Evolutionary conservation across 192 early-diverging fungal genomes (phyloP).

Genomic region (Coemansia sp.): DNA sequence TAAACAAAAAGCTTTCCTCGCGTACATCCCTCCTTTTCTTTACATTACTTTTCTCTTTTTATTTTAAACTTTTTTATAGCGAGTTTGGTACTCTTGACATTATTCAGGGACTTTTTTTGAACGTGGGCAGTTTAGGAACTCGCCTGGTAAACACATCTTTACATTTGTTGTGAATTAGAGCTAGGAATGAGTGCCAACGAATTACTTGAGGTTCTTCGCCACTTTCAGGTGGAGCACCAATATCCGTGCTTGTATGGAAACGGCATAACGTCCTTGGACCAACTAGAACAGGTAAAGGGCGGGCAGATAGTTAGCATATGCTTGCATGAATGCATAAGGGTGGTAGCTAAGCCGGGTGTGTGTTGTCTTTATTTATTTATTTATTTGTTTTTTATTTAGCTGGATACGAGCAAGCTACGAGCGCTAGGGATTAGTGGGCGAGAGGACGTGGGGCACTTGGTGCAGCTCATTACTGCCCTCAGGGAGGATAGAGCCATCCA

Average conservation of each 20-base stretch:
- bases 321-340: neutral
- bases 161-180: neutral
- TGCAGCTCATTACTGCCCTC: conserved; percentile 24
- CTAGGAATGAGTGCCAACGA: conserved; percentile 34
- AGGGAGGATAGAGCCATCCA: neutral
- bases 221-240: conserved; percentile 40
- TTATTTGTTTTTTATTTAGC: conserved; percentile 12
- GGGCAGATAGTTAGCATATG: neutral
- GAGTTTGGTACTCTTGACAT: neutral
- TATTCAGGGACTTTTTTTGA: neutral
- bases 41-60: neutral
- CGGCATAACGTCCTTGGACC: conserved; percentile 40
- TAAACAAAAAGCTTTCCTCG: neutral
- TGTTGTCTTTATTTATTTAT: no score
- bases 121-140: neutral
- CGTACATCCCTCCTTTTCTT: neutral
- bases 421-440: conserved; percentile 31
- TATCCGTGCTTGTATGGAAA: conserved; percentile 43
- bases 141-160: neutral
- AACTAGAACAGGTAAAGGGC: conserved; percentile 44
- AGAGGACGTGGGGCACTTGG: conserved; percentile 26
- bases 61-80: neutral
- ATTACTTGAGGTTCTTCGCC: conserved; percentile 33
- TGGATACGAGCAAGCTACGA: conserved; percentile 26
- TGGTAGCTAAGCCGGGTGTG: neutral